Evolutionary conservation across 1,284 basidiomycete genomes (phyloP).

Genomic region (Ganoderma resinaceum): DNA sequence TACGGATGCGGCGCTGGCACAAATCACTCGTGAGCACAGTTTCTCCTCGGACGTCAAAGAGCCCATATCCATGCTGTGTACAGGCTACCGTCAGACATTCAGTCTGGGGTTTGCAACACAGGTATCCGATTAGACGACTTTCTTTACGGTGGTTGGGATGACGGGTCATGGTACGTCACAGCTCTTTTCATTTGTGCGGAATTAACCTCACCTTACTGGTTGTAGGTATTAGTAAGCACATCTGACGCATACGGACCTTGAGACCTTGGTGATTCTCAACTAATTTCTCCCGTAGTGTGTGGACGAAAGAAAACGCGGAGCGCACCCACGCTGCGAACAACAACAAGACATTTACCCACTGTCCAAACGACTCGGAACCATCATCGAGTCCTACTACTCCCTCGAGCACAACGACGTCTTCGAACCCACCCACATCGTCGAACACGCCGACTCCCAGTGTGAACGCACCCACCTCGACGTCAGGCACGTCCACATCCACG

Average conservation of each 20-base stretch:
- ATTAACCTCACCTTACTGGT: not conserved
- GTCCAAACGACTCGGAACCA: constrained; percentile 10
- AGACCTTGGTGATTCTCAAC: not conserved
- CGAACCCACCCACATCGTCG: not conserved
- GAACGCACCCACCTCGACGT: not conserved
- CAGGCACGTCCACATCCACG: not conserved
- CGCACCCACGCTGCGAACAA: constrained; percentile 16
- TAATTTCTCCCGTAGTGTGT: constrained; percentile 18
- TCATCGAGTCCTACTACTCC: not conserved
- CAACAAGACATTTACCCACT: constrained; percentile 29
- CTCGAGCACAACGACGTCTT: not conserved
- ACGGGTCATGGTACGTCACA: constrained; percentile 15
- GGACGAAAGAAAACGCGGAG: constrained; percentile 23
- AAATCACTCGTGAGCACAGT: constrained; percentile 4
- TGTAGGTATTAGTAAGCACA: not conserved
- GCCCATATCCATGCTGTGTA: not conserved
- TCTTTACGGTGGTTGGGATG: constrained; percentile 18
- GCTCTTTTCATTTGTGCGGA: not conserved
- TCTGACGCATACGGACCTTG: not conserved
- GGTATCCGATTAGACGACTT: constrained; percentile 17
- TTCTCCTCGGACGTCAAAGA: too few relatives aligned
- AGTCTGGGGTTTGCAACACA: constrained; percentile 15
- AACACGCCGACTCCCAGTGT: not conserved
- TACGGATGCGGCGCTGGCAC: constrained; percentile 10
- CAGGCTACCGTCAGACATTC: constrained; percentile 10